Evolutionary conservation across 2,329 filamentous ascomycete genomes (phyloP), one percentile per base, ranked within the genome.

Genomic region (Camptophora hylomeconis): DNA sequence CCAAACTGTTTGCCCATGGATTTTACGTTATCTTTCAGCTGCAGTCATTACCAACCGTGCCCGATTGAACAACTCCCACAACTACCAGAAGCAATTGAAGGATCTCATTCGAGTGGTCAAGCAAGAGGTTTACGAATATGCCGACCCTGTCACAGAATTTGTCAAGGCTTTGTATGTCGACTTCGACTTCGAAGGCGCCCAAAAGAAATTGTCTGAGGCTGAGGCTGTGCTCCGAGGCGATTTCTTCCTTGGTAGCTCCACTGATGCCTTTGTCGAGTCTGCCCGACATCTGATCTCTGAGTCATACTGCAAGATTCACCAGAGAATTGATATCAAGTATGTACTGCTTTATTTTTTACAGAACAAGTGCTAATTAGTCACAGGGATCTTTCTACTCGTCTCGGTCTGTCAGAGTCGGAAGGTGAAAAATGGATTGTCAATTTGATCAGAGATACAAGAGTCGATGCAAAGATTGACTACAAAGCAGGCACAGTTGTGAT

Each of bases 371-470:
- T 28, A 35, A 24, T 13, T 20, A 14, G n/a, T 23, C 20, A 35
- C 38, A 75, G 72, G 59, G 89, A 95, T 48, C 72, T 98, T 35
- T 93, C 84, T 42, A 79, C 75, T 40, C 81, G 89, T 54, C 75
- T 98, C 36, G 89, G 87, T 42, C 69, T 98, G 42, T 83, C 80
- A 53, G 77, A 86, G 48, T 83, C 92, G 52, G 89, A 95, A 51
- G 89, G 89, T 49, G 89, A 98, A 74, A 98, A 98, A 69, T 98
- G 89, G 89, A 98, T 98, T 51, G 89, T 98, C 48, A 98, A 98
- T 67, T 71, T 98, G 41, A 98, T 98, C 61, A 79, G 89, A 41
- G 89, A 98, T 61, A 98, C 89, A 14, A 74, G 86, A 39, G 80
- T 98, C 40, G 89, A 98, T 53, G 89, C 89, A 50, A 98, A 98